phyloP scores from a whole-genome alignment of 345 rosid species.

The Gossypium turneri region DNA sequence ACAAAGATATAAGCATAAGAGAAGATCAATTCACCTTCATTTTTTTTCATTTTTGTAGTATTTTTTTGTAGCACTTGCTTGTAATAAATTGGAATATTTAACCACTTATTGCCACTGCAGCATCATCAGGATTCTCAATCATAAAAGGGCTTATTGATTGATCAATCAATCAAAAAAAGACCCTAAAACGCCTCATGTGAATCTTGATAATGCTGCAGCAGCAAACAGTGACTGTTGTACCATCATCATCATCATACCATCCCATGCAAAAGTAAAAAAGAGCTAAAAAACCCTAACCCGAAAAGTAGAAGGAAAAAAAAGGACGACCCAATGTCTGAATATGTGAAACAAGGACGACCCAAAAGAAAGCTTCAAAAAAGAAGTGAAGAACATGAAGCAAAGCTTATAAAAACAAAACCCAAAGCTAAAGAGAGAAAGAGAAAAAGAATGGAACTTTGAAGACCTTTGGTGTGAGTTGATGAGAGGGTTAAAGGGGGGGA shows the following conservation, averaged over 20 bases:
- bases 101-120: slow-evolving; percentile 88
- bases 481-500: background rate
- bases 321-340: too few relatives aligned
- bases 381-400: background rate
- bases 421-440: background rate
- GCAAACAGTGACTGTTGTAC: slow-evolving; percentile 59
- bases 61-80: background rate
- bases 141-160: slow-evolving; percentile 7
- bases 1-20: too few relatives aligned
- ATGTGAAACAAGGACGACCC: too few relatives aligned
- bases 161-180: slow-evolving; percentile 16
- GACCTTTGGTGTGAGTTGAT: background rate
- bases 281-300: slow-evolving; percentile 18
- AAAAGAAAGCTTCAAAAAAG: background rate
- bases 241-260: slow-evolving; percentile 5
- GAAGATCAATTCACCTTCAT: slow-evolving; percentile 5
- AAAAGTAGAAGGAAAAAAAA: background rate
- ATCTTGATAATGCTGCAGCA: slow-evolving; percentile 90
- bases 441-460: background rate
- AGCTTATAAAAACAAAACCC: background rate
- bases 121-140: slow-evolving; percentile 94
- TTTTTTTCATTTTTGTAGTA: too few relatives aligned
- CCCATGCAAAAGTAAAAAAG: slow-evolving; percentile 5
- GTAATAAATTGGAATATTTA: slow-evolving; percentile 13
- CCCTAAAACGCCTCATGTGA: slow-evolving; percentile 45